Percentiles rank a stretch among this genome's conserved stretches.
Conservation (phyloP, 306 rosid genomes). For the apple (Malus domestica) region ASM211411v1 NC_041803.1:54126501-54127000, state of each 20-base stretch:
- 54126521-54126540: constrained; percentile 26
- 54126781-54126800: background rate
- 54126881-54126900: background rate
- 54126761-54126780: background rate
- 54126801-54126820: background rate
- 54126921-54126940: background rate
- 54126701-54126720: background rate
- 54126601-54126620: constrained; percentile 73
- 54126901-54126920: background rate
- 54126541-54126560: constrained; percentile 89
- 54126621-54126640: constrained; percentile 91
- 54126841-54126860: background rate
- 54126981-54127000: background rate
- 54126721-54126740: background rate
- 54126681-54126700: background rate
- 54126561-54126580: constrained; percentile 88
- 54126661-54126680: constrained; percentile 29
- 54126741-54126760: background rate
- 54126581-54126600: constrained; percentile 87
- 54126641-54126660: constrained; percentile 85
- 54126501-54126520: constrained; percentile 7
- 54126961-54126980: background rate
- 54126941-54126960: background rate
- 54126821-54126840: background rate
- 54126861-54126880: background rate